phyloP scores from a whole-genome alignment of 176 grass and related monocot species.

The Oryza coarctata region DNA sequence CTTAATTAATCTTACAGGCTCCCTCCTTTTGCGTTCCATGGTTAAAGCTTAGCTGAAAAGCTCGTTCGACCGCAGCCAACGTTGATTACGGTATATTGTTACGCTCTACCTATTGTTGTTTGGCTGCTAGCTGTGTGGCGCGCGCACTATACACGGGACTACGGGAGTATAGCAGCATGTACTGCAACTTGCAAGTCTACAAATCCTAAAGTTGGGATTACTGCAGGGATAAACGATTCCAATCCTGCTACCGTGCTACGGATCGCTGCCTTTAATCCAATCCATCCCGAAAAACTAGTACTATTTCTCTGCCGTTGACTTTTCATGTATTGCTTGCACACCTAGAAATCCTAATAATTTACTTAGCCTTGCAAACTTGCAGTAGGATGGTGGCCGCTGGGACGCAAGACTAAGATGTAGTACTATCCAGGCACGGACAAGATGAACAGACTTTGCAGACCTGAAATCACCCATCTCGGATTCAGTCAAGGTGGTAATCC shows the following conservation, averaged over 20 bases:
- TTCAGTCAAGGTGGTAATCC: too few species aligned
- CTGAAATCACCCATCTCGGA: too few species aligned
- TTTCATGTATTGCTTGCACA: background rate
- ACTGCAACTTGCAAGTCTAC: background rate
- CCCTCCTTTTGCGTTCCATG: too few species aligned
- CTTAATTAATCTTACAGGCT: too few species aligned
- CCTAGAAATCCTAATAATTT: background rate
- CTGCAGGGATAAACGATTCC: background rate
- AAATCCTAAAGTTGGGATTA: too few species aligned
- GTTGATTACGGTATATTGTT: background rate
- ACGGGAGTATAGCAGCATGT: background rate
- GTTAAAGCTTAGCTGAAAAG: too few species aligned
- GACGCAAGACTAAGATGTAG: too few species aligned
- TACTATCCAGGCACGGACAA: background rate
- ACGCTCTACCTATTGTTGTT: background rate
- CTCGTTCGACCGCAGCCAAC: too few species aligned
- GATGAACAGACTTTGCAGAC: background rate
- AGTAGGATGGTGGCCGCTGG: too few species aligned
- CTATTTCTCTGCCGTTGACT: background rate
- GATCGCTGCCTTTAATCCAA: background rate
- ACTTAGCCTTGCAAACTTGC: too few species aligned
- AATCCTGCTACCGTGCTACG: background rate
- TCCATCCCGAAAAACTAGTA: too few species aligned
- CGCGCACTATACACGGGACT: background rate
- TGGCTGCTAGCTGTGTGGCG: background rate